phyloP scores from a whole-genome alignment of 495 filamentous ascomycete species.

The Hyaloscypha finlandica region DNA sequence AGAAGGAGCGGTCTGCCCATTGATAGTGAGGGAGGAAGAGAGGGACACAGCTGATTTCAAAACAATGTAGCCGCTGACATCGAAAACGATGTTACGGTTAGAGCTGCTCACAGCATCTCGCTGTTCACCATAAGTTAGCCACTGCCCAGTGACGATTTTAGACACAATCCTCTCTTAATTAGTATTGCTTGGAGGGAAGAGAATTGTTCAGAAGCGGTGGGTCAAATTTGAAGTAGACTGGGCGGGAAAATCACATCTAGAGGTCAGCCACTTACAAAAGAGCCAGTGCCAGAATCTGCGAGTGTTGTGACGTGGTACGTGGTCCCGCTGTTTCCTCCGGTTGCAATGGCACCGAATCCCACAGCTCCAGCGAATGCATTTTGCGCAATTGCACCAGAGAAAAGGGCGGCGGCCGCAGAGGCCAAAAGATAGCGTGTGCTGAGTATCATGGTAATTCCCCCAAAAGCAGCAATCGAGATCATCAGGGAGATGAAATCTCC shows the following conservation, averaged over 20 bases:
- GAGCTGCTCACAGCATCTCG: conserved; percentile 42
- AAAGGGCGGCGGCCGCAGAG: conserved; percentile 15
- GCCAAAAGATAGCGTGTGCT: conserved; percentile 4
- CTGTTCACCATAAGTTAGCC: too few species aligned
- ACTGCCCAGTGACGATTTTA: too few species aligned
- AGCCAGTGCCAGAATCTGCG: conserved; percentile 40
- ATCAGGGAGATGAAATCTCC: not conserved
- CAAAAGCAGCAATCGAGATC: too few species aligned
- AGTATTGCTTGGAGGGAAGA: too few species aligned
- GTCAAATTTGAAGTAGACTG: too few species aligned
- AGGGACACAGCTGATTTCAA: conserved; percentile 37
- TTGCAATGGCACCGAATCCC: conserved; percentile 43
- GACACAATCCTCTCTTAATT: too few species aligned
- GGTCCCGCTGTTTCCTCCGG: conserved; percentile 40
- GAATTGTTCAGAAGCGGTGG: too few species aligned
- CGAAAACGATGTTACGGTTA: conserved; percentile 42
- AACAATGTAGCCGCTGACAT: conserved; percentile 42
- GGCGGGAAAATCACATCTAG: too few species aligned
- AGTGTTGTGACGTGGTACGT: conserved; percentile 44
- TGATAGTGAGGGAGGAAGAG: conserved; percentile 40
- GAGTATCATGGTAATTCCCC: too few species aligned
- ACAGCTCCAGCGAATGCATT: conserved; percentile 43
- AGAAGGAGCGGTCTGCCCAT: conserved; percentile 43
- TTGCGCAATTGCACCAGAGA: conserved; percentile 22
- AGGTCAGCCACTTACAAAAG: conserved; percentile 27